Conservation (phyloP, 2,329 filamentous ascomycete species). For the Xylariales sp. region DNA sequence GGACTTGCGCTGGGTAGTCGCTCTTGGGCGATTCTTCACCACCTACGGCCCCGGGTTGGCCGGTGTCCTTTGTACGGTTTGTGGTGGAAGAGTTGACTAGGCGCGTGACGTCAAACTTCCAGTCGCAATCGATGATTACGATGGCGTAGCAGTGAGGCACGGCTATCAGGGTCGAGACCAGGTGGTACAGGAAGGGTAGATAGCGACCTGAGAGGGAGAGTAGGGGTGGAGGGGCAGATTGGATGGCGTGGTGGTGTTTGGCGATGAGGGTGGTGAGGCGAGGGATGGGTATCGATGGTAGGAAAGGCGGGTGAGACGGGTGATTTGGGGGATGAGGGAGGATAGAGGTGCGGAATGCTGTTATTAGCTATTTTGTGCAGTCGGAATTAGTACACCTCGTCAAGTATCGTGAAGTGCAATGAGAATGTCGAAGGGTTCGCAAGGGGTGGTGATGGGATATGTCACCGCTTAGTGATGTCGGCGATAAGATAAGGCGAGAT, state of each 20-base stretch:
- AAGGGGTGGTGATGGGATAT: too few relatives aligned
- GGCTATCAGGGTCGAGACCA: slow-evolving; percentile 48
- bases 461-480: too few relatives aligned
- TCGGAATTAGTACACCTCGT: too few relatives aligned
- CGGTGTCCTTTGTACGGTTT: not conserved
- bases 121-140: slow-evolving; percentile 50
- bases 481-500: slow-evolving; percentile 32
- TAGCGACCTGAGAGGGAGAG: slow-evolving; percentile 49
- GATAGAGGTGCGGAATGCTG: not conserved
- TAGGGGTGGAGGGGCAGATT: slow-evolving; percentile 32
- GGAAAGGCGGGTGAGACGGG: slow-evolving; percentile 10
- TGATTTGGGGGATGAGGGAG: slow-evolving; percentile 5
- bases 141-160: slow-evolving; percentile 44
- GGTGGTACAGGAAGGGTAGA: slow-evolving; percentile 50
- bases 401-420: too few relatives aligned
- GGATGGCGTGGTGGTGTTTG: slow-evolving; percentile 44
- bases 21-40: not conserved
- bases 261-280: slow-evolving; percentile 42
- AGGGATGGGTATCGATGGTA: slow-evolving; percentile 31
- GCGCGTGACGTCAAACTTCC: slow-evolving; percentile 48
- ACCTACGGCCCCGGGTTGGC: not conserved
- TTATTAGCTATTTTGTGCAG: slow-evolving; percentile 1
- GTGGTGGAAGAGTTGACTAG: slow-evolving; percentile 24
- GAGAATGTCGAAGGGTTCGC: too few relatives aligned
- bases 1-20: slow-evolving; percentile 15